These are phyloP conservation scores for Canna indica DNA, from an alignment of 176 grass and related monocot species.

Conservation along the genomic window DNA sequence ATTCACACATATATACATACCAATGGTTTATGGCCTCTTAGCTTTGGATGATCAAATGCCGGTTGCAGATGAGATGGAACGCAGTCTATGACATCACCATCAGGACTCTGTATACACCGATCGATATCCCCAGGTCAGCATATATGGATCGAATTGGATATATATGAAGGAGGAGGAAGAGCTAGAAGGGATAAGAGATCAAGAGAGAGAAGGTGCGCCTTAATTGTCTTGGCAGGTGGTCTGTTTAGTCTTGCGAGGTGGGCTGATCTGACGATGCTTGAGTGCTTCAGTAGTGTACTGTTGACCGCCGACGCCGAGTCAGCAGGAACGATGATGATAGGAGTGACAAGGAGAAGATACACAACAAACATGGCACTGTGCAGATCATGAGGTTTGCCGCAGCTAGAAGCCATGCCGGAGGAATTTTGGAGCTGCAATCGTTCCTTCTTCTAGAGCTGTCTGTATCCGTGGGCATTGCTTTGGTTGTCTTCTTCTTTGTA, in stretches of 20 bases:
- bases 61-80: conserved; percentile 16
- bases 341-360: background rate
- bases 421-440: conserved; percentile 5
- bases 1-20: background rate
- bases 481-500: conserved; percentile 21
- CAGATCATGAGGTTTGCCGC: background rate
- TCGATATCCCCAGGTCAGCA: background rate
- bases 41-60: conserved; percentile 15
- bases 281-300: background rate
- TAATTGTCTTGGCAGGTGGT: conserved; percentile 6
- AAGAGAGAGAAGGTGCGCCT: background rate
- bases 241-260: conserved; percentile 12
- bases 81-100: conserved; percentile 16
- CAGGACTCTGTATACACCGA: conserved; percentile 3
- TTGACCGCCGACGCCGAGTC: background rate
- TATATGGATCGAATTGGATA: too few species aligned
- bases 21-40: background rate
- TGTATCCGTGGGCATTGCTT: conserved; percentile 4
- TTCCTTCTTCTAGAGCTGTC: conserved; percentile 11
- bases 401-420: conserved; percentile 12
- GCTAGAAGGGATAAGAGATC: too few species aligned
- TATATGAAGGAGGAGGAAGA: background rate
- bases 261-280: background rate
- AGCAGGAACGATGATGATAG: background rate
- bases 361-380: conserved; percentile 2